Conservation (phyloP, 768 basidiomycete genomes). For the Mycena metata region DNA sequence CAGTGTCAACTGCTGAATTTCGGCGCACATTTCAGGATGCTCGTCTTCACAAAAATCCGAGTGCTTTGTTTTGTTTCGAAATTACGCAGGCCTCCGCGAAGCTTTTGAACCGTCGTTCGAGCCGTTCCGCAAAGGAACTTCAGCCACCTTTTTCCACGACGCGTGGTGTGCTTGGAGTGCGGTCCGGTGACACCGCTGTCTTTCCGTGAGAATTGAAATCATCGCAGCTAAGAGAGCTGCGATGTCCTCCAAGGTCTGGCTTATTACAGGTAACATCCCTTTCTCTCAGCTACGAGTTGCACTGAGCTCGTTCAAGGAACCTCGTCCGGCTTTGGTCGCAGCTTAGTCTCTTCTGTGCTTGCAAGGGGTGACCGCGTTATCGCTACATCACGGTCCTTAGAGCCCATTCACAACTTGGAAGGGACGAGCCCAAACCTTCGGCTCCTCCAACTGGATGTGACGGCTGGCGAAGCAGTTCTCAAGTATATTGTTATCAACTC, state of each 20-base stretch:
- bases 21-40: too few species aligned
- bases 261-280: constrained; percentile 47
- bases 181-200: too few species aligned
- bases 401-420: constrained; percentile 55
- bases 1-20: too few species aligned
- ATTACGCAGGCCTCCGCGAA: too few species aligned
- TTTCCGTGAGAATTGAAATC: too few species aligned
- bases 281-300: background rate
- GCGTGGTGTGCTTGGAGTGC: too few species aligned
- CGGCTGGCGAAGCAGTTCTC: constrained; percentile 57
- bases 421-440: constrained; percentile 56
- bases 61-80: too few species aligned
- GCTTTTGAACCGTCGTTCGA: too few species aligned
- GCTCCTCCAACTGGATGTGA: constrained; percentile 65
- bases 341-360: constrained; percentile 61
- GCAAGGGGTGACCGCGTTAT: constrained; percentile 73
- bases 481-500: background rate
- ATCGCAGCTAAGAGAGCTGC: background rate
- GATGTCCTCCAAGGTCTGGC: constrained; percentile 45
- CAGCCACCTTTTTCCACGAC: too few species aligned
- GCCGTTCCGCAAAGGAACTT: too few species aligned
- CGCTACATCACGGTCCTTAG: constrained; percentile 64
- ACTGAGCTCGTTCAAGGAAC: constrained; percentile 54
- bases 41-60: too few species aligned
- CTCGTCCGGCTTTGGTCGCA: constrained; percentile 71